These are phyloP conservation scores for Amesomyces nigricolor DNA, from an alignment of 2,329 filamentous ascomycete species.

Conservation along the genomic window DNA sequence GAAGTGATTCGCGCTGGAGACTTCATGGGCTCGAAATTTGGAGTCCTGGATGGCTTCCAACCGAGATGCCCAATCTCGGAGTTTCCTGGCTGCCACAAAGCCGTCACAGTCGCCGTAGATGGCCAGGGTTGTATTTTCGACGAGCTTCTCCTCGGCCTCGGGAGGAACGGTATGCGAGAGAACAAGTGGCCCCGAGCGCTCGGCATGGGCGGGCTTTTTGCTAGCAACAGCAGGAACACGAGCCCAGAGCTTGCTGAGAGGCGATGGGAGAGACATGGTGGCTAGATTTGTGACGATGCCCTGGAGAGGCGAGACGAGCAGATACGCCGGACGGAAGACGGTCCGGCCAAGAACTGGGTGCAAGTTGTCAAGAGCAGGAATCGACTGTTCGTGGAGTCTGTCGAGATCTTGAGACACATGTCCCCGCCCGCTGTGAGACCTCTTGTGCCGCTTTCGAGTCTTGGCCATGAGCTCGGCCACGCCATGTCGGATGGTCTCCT, in stretches of 20 bases:
- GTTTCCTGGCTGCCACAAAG: slow-evolving; percentile 24
- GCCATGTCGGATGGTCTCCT: slow-evolving; percentile 43
- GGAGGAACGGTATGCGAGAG: slow-evolving; percentile 6
- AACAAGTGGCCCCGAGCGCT: slow-evolving; percentile 11
- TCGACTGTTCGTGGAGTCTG: not conserved
- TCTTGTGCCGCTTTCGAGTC: slow-evolving; percentile 31
- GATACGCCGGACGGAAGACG: slow-evolving; percentile 44
- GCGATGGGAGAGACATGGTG: slow-evolving; percentile 50
- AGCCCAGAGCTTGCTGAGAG: slow-evolving; percentile 19
- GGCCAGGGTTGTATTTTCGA: slow-evolving; percentile 56
- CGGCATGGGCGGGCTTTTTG: slow-evolving; percentile 4
- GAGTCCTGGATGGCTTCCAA: slow-evolving; percentile 39
- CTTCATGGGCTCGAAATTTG: slow-evolving; percentile 38
- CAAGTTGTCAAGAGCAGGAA: slow-evolving; percentile 19
- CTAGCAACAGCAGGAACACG: slow-evolving; percentile 13
- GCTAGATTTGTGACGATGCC: slow-evolving; percentile 55
- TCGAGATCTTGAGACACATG: slow-evolving; percentile 19
- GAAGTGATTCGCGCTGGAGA: slow-evolving; percentile 49
- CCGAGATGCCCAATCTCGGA: slow-evolving; percentile 33
- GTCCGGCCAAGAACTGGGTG: slow-evolving; percentile 33
- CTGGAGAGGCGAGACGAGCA: slow-evolving; percentile 64
- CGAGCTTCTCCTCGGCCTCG: slow-evolving; percentile 50
- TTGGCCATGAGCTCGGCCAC: slow-evolving; percentile 45
- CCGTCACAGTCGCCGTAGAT: slow-evolving; percentile 26
- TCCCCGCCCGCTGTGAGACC: not conserved